Evolutionary conservation across 164 flowering plant genomes (phyloP).

Genomic region (Tetrastigma voinierianum): DNA sequence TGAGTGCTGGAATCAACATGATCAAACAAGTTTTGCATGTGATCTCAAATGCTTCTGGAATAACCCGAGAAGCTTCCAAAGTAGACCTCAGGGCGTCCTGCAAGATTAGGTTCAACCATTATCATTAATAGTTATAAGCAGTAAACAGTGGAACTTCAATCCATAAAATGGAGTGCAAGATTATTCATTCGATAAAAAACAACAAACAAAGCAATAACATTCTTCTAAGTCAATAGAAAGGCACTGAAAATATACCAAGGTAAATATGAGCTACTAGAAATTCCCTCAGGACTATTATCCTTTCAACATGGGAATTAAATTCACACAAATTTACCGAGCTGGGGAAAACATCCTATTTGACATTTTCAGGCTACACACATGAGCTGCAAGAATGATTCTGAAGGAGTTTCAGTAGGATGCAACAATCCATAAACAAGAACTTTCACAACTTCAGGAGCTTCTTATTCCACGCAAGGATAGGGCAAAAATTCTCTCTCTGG

Average conservation of each 20-base stretch:
- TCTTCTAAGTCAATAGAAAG: background rate
- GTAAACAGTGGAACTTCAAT: background rate
- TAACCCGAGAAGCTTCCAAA: constrained; percentile 67
- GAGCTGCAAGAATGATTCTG: no score
- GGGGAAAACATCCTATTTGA: no score
- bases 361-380: no score
- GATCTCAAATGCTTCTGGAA: constrained; percentile 87
- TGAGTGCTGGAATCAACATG: constrained; percentile 76
- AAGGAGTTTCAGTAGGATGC: no score
- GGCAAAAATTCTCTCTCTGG: no score
- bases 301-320: background rate
- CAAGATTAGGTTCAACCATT: constrained; percentile 6
- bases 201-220: background rate
- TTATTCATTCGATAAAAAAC: background rate
- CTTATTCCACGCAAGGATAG: no score
- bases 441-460: no score
- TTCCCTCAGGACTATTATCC: background rate
- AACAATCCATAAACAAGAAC: no score
- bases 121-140: background rate
- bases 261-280: background rate
- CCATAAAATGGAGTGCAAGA: background rate
- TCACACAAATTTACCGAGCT: background rate
- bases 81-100: constrained; percentile 74
- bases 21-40: constrained; percentile 88
- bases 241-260: background rate